Base-by-base conservation (phyloP, 176 grass and related monocot genomes). In the Oryza meridionalis region DNA sequence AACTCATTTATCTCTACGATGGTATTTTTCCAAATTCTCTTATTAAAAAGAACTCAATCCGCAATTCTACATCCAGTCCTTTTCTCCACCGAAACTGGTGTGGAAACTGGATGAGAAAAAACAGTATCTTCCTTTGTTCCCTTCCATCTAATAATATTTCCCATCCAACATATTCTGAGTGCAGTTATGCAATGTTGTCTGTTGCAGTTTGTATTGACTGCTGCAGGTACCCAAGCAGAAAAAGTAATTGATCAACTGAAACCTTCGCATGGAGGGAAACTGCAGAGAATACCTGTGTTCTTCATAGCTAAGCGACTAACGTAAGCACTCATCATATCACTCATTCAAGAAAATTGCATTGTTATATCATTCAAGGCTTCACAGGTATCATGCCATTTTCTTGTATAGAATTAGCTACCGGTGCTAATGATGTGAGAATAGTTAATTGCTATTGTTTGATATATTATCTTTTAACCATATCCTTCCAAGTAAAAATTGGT, bases 121-220 rank as follows among this genome's bases (percentile, higher is more conserved):
- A 58, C 53, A 58, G 5, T 58, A 58, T 78, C 2, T 65, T 7
- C 17, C 9, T 10, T 29, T 55, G 3, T 8, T 15, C 19, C 65
- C 17, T 8, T 81, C 26, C 26, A 33, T 65, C 27, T 64, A 19
- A 22, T 29, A 47, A 13, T 27, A 24, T 62, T 62, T 62, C 58
- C 4, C 53, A 17, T 79, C 35, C 68, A 79, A 15, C 25, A 82
- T 38, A 80, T 40, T 75, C 13, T 15, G 64, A 82, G 65, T 24
- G 69, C 38, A 58, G 24, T 51, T 70, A 83, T 9, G 74, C 65
- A 45, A 58, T 14, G 19, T 81, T 84, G 10, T 16, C 46, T 73
- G 75, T 90, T 91, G 50, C 70, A 95, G 96, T 95, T 98, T 87
- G 96, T 98, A 68, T 82, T 98, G 86, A 94, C 93, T 65, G 93